Base-by-base conservation (phyloP, 2,329 filamentous ascomycete species). In the Dichotomopilus funicola region DNA sequence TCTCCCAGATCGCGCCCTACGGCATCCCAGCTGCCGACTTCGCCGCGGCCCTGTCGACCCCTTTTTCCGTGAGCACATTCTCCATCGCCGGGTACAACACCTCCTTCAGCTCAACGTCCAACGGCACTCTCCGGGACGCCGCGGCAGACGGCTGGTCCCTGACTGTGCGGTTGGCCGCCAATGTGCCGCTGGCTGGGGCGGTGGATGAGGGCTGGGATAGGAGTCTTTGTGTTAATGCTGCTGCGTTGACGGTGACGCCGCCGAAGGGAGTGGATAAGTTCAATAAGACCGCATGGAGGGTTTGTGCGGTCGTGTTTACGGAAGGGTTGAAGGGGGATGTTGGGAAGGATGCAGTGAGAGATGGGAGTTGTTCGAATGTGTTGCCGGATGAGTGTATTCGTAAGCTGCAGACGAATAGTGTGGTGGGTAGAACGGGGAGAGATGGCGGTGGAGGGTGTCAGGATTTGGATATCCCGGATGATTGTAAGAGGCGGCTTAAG, bases 271-370 rank as follows among this genome's bases (percentile, higher is more conserved):
- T 55, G 12, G n/a, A 11, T 3, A 35, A 27, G 1, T 55, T 45
- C 7, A 49, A 57, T 12, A 33, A 9, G 4, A 51, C 37, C 1
- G 41, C 40, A 9, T 62, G 58, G 58, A 34, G 58, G 27, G 46
- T 62, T 5, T 60, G 60, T 44, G 58, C 56, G 3, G 38, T 60
- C 5, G 58, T 61, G 12, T 61, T 61, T 35, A 49, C 49, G 1
- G 49, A 27, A 5, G 58, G 60, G 2, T 11, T 61, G 5, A 49
- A 50, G 13, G 36, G n/a, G 27, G 49, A 19, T n/a, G 27, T 13
- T 2, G 33, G 34, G 4, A 19, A 27, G n/a, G 34, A 38, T 9
- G 1, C 35, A 11, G 10, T n/a, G 19, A 8, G 38, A 12, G 51
- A 55, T 36, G 59, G 53, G 5, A 53, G 38, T 9, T 62, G 59